Evolutionary conservation across 1,284 basidiomycete genomes (phyloP).

Genomic region (Anthracocystis setariae): DNA sequence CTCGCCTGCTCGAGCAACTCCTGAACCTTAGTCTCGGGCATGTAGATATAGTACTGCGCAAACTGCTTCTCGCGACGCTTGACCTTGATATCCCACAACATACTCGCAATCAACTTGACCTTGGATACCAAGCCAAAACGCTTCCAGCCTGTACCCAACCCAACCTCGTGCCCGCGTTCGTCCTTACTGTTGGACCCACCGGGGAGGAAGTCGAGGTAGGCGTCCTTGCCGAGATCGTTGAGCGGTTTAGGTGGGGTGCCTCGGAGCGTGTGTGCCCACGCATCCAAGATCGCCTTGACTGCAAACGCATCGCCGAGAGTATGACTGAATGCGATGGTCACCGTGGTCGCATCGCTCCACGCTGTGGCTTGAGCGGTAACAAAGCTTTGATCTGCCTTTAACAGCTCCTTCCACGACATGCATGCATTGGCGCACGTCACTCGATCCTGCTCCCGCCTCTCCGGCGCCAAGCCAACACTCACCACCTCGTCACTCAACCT

Average conservation of each 20-base stretch:
- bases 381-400: slow-evolving; percentile 18
- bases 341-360: slow-evolving; percentile 15
- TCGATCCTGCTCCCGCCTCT: background rate
- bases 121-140: slow-evolving; percentile 12
- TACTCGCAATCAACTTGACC: slow-evolving; percentile 8
- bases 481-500: background rate
- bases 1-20: slow-evolving; percentile 11
- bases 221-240: slow-evolving; percentile 14
- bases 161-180: slow-evolving; percentile 2
- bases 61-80: slow-evolving; percentile 18
- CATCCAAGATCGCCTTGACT: slow-evolving; percentile 15
- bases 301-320: slow-evolving; percentile 17
- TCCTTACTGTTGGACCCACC: slow-evolving; percentile 1
- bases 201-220: slow-evolving; percentile 14
- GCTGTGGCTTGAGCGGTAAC: slow-evolving; percentile 26
- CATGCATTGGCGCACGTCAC: slow-evolving; percentile 21
- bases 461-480: slow-evolving; percentile 13
- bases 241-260: background rate
- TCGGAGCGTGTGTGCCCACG: slow-evolving; percentile 4
- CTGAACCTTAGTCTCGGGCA: slow-evolving; percentile 18
- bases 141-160: slow-evolving; percentile 17
- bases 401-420: slow-evolving; percentile 13
- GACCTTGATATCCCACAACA: slow-evolving; percentile 29
- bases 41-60: slow-evolving; percentile 28
- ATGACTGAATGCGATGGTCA: slow-evolving; percentile 29